These are phyloP conservation scores for Daldinia eschscholtzii DNA, from an alignment of 2,329 filamentous ascomycete species.

Conservation along the genomic window DNA sequence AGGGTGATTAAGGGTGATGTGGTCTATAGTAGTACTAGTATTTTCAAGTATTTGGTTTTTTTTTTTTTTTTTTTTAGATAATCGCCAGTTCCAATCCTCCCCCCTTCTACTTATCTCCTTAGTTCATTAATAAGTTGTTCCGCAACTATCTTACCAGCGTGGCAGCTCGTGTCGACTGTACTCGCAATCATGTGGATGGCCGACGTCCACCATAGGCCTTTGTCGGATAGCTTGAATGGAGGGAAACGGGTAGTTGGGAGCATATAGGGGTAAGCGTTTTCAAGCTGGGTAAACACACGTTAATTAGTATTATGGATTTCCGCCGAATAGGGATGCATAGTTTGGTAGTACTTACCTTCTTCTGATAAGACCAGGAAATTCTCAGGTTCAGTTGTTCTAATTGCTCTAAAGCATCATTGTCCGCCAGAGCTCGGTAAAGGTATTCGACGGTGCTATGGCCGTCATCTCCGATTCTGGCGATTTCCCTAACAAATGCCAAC, in stretches of 20 bases:
- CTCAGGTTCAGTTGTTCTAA: constrained; percentile 21
- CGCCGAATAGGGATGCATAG: too few relatives aligned
- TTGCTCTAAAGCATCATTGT: constrained; percentile 21
- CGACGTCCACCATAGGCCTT: constrained; percentile 49
- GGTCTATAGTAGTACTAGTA: not conserved
- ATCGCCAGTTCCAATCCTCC: not conserved
- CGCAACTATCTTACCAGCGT: constrained; percentile 46
- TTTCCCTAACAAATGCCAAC: constrained; percentile 34
- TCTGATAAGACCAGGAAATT: constrained; percentile 41
- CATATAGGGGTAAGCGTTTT: constrained; percentile 43
- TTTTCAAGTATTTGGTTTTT: constrained; percentile 16
- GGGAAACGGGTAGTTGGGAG: constrained; percentile 37
- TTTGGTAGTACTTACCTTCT: constrained; percentile 27
- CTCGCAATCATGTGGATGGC: constrained; percentile 43
- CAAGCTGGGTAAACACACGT: constrained; percentile 36
- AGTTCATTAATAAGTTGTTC: constrained; percentile 40
- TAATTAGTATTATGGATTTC: not conserved
- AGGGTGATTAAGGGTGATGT: not conserved
- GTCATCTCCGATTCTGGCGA: constrained; percentile 17
- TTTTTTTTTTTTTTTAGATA: too few relatives aligned
- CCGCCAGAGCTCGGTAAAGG: constrained; percentile 40
- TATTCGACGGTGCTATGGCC: constrained; percentile 30
- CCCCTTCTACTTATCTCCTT: not conserved
- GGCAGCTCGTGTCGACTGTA: constrained; percentile 47
- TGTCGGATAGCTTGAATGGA: constrained; percentile 39